phyloP scores from a whole-genome alignment of 2,329 filamentous ascomycete genomes.

The Geoglossum cookeanum region DNA sequence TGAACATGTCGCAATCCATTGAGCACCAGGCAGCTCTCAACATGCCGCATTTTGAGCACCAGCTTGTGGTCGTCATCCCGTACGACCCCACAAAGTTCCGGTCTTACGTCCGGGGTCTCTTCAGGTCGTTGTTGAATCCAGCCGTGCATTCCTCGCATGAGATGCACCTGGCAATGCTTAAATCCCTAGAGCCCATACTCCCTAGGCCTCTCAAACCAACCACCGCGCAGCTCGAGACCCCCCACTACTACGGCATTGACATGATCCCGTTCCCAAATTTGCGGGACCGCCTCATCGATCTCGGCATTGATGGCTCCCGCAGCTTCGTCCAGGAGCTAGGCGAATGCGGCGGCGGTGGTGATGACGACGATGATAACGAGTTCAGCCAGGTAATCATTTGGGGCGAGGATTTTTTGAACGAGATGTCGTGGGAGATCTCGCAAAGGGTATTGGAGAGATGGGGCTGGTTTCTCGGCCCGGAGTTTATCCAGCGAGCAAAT shows the following conservation, averaged over 20 bases:
- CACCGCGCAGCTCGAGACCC: conserved; percentile 21
- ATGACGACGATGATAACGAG: conserved; percentile 13
- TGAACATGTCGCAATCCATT: not conserved
- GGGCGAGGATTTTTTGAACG: conserved; percentile 24
- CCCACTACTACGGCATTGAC: conserved; percentile 25
- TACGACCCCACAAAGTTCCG: conserved; percentile 20
- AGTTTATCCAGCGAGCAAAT: conserved; percentile 23
- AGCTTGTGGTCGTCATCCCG: conserved; percentile 15
- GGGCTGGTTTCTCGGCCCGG: conserved; percentile 20
- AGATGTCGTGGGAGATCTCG: conserved; percentile 26
- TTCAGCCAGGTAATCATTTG: conserved; percentile 23
- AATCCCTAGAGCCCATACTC: conserved; percentile 16
- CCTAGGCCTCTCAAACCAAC: conserved; percentile 20
- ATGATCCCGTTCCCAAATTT: conserved; percentile 23
- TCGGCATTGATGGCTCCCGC: conserved; percentile 19
- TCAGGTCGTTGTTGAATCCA: conserved; percentile 20
- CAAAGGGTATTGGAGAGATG: conserved; percentile 21
- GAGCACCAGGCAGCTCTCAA: not conserved
- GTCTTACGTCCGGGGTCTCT: conserved; percentile 18
- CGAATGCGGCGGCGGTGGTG: not conserved
- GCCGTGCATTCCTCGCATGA: conserved; percentile 18
- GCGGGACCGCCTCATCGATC: conserved; percentile 20
- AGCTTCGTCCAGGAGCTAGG: conserved; percentile 18
- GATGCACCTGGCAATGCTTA: conserved; percentile 17
- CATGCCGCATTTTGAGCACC: not conserved